A percentile compares a stretch with the other conserved stretches of the same genome.
Evolutionary conservation across 805 yeast species (phyloP).

Genomic region (Lipomyces anomalus): DNA sequence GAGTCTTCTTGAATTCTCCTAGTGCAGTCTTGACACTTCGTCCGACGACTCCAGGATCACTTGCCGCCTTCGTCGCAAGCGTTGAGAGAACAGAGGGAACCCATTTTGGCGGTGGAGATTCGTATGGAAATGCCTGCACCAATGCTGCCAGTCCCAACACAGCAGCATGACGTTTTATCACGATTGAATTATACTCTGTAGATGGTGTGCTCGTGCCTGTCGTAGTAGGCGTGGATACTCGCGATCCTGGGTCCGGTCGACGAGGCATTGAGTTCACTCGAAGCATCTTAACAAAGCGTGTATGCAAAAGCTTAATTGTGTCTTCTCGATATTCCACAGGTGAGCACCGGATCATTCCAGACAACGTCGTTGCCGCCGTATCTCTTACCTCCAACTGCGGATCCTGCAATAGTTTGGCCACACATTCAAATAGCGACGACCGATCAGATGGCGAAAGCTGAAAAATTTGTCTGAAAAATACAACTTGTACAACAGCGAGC

Average conservation of each 20-base stretch:
- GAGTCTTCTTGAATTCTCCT: constrained; percentile 79
- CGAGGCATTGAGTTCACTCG: constrained; percentile 31
- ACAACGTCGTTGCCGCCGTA: constrained; percentile 63
- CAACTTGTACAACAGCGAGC: constrained; percentile 63
- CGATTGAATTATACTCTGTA: constrained; percentile 32
- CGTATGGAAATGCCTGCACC: constrained; percentile 82
- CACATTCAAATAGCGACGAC: constrained; percentile 44
- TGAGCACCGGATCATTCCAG: constrained; percentile 71
- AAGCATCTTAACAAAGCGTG: constrained; percentile 42
- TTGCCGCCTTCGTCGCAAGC: constrained; percentile 64
- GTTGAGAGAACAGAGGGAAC: constrained; percentile 65
- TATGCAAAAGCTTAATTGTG: constrained; percentile 39
- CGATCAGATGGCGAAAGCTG: constrained; percentile 47
- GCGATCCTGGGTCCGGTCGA: constrained; percentile 12
- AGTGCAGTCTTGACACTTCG: constrained; percentile 74
- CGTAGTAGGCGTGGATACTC: constrained; percentile 12
- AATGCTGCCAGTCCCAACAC: constrained; percentile 84
- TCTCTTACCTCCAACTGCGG: constrained; percentile 70
- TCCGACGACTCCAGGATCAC: constrained; percentile 73
- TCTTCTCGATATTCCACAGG: constrained; percentile 39
- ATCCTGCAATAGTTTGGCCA: constrained; percentile 51
- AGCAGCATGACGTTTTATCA: constrained; percentile 67
- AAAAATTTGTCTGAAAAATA: constrained; percentile 64
- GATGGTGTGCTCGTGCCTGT: constrained; percentile 4
- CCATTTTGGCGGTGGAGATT: constrained; percentile 89